Base-by-base conservation (phyloP, 352 stramenopile genomes). In the Globisporangium alternatum region DNA sequence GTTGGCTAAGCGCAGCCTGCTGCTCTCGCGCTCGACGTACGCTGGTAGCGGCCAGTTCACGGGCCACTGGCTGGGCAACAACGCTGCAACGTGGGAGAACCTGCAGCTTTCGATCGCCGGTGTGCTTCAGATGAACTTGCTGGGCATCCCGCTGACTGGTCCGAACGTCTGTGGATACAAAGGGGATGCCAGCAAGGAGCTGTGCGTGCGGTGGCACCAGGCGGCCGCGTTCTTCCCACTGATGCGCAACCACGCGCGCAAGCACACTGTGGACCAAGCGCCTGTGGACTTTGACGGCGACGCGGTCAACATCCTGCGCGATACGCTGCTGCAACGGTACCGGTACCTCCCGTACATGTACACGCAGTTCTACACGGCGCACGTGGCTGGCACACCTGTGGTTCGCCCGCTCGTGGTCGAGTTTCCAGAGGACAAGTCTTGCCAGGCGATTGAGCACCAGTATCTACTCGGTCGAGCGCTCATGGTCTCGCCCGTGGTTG, bases 161-260 rank as follows among this genome's bases (percentile, higher is more conserved):
- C 72, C 83, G 7, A 86, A 88, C 51, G 71, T 95, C 3, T 93
- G 86, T 30, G 85, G 83, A 1, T 81, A 80, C 33, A 60, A 67
- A 10, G 60, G 72, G 2, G 64, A 76, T 47, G 78, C 78, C 28
- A 85, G 64, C 22, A 78, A 75, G 39, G 85, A 96, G 58, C 62
- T 97, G 9, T 95, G 79, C 56, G 81, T 94, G 22, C 83, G 88
- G 5, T 96, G 89, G 86, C 77, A 93, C 60, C 84, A 95, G 78
- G 80, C 86, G 2, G 82, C 79, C 52, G 80, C 83, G 9, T 90
- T 95, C 45, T 80, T 91, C 41, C 87, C 86, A 5, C 70, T 97
- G n/a, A 56, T 93, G 37, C 80, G 80, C 28, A 94, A 93, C 59
- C 80, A 96, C 64, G 79, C 76, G n/a, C 69, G 71, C 52, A 74